Conservation (phyloP, 441 rosid genomes). For the Populus tomentosa region DNA sequence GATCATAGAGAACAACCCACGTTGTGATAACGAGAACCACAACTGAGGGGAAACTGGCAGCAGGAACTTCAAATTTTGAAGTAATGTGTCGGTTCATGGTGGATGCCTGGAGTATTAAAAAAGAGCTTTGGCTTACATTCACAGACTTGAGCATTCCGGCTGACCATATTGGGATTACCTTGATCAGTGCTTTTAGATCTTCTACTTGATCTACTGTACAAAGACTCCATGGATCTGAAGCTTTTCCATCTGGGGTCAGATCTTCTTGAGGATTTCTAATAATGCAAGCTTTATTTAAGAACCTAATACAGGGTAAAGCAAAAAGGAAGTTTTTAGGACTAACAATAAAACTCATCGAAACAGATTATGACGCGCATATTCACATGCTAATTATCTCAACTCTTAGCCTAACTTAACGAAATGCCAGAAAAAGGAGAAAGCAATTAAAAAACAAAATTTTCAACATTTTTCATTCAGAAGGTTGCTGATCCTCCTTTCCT, state of each 20-base stretch:
- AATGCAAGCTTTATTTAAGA: slow-evolving; percentile 55
- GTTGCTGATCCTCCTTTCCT: background rate
- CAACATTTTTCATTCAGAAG: background rate
- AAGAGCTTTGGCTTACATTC: slow-evolving; percentile 31
- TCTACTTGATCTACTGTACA: slow-evolving; percentile 51
- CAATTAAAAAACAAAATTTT: background rate
- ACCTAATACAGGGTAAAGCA: slow-evolving; percentile 27
- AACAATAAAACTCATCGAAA: background rate
- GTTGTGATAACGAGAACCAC: slow-evolving; percentile 21
- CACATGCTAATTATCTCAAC: background rate
- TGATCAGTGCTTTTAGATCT: slow-evolving; percentile 45
- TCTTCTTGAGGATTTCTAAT: slow-evolving; percentile 25
- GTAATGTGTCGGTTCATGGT: slow-evolving; percentile 53
- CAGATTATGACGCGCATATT: background rate
- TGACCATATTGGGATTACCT: slow-evolving; percentile 49
- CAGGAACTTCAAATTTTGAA: slow-evolving; percentile 44
- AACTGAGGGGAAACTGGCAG: slow-evolving; percentile 40
- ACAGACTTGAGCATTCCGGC: slow-evolving; percentile 40
- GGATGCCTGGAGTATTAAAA: slow-evolving; percentile 39
- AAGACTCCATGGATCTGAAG: slow-evolving; percentile 37
- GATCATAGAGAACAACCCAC: slow-evolving; percentile 39
- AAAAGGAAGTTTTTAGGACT: background rate
- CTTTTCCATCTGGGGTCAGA: slow-evolving; percentile 22
- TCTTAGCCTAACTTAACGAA: background rate
- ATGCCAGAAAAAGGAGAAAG: background rate